Percentiles rank a stretch among this genome's conserved stretches.
phyloP scores from a whole-genome alignment of 1,284 basidiomycete species.

The Serendipita sp. region DNA sequence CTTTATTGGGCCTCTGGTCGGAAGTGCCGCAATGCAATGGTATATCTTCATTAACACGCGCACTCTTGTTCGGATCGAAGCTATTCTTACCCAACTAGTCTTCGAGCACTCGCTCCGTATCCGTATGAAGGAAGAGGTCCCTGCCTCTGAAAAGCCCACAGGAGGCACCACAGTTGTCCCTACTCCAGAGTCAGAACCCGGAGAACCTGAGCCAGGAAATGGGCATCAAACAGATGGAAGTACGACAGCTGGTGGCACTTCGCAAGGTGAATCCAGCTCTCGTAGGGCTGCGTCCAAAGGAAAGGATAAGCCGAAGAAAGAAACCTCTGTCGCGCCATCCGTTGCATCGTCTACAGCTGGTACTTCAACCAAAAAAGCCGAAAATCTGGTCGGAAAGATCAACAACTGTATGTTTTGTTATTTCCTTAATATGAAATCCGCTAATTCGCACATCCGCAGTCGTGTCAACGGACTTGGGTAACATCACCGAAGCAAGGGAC shows the following conservation, averaged over 20 bases:
- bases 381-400: constrained; percentile 38
- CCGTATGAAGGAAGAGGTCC: constrained; percentile 31
- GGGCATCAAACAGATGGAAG: constrained; percentile 8
- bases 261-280: constrained; percentile 5
- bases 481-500: constrained; percentile 31
- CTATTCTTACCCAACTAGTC: constrained; percentile 52
- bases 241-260: constrained; percentile 16
- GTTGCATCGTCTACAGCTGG: constrained; percentile 16
- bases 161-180: constrained; percentile 8
- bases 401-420: constrained; percentile 34
- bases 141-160: constrained; percentile 14
- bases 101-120: constrained; percentile 59
- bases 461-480: constrained; percentile 34
- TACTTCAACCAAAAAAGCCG: neutral
- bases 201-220: neutral
- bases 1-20: constrained; percentile 40
- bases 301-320: constrained; percentile 10
- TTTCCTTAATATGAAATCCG: constrained; percentile 16
- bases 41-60: constrained; percentile 34
- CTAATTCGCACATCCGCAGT: constrained; percentile 17
- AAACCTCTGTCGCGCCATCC: constrained; percentile 8
- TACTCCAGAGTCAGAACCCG: constrained; percentile 16
- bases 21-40: constrained; percentile 28
- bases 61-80: constrained; percentile 40
- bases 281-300: neutral